phyloP scores from a whole-genome alignment of 768 basidiomycete genomes.

The Amylocystis lapponica region DNA sequence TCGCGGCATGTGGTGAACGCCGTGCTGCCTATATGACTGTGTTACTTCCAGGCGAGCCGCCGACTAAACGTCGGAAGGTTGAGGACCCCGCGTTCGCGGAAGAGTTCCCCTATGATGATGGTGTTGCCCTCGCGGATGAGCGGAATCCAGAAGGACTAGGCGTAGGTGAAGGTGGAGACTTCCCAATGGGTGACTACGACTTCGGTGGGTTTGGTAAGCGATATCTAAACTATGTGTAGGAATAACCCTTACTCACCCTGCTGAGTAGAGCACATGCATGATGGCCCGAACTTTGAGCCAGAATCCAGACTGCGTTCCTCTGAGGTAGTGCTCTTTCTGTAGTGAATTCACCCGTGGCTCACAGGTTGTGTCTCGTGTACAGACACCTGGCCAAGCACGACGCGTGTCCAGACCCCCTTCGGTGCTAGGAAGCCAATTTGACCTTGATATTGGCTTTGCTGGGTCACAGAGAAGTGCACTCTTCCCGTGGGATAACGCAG shows the following conservation, averaged over 20 bases:
- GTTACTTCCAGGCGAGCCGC: conserved; percentile 36
- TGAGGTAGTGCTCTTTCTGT: conserved; percentile 40
- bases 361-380: background rate
- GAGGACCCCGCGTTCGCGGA: conserved; percentile 11
- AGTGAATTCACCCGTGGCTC: background rate
- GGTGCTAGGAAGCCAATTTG: conserved; percentile 43
- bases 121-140: background rate
- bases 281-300: conserved; percentile 2
- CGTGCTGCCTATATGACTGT: background rate
- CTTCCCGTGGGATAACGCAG: conserved; percentile 83
- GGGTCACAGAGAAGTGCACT: conserved; percentile 65
- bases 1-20: background rate
- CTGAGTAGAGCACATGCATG: background rate
- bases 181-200: conserved; percentile 11
- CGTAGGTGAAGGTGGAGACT: conserved; percentile 18
- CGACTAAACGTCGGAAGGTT: conserved; percentile 44
- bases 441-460: conserved; percentile 30
- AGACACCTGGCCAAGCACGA: conserved; percentile 88
- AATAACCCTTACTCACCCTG: too few relatives aligned
- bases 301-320: conserved; percentile 44
- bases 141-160: background rate
- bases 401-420: conserved; percentile 56
- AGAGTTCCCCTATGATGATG: background rate
- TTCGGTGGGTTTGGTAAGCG: conserved; percentile 12
- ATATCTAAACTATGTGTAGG: too few relatives aligned